Evolutionary conservation across 2,329 filamentous ascomycete genomes (phyloP).

Genomic region (Calonectria honghensis): DNA sequence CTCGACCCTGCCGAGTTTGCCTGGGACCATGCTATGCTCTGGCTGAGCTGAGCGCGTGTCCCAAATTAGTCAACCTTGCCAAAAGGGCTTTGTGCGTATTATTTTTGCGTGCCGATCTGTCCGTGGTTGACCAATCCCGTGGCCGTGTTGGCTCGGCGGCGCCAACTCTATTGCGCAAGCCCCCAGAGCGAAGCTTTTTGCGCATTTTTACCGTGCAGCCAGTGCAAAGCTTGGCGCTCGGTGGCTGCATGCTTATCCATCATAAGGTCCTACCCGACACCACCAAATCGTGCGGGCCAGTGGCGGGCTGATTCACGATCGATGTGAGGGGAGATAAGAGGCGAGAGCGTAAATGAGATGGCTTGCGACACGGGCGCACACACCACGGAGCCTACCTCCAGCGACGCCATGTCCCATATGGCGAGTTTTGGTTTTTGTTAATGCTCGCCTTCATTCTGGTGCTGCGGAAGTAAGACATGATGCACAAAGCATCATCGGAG

Average conservation of each 20-base stretch:
- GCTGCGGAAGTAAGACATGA: not conserved
- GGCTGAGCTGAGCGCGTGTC: constrained; percentile 23
- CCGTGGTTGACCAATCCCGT: constrained; percentile 47
- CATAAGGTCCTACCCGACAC: constrained; percentile 45
- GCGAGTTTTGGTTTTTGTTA: not conserved
- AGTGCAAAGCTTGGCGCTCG: constrained; percentile 54
- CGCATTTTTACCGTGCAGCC: constrained; percentile 55
- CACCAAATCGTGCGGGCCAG: constrained; percentile 29
- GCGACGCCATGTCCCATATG: not conserved
- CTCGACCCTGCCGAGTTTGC: constrained; percentile 32
- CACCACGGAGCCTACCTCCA: not conserved
- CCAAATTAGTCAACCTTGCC: constrained; percentile 31
- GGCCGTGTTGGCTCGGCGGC: constrained; percentile 45
- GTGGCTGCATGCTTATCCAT: constrained; percentile 56
- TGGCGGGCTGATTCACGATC: constrained; percentile 20
- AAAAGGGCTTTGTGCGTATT: constrained; percentile 15
- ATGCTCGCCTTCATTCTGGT: not conserved
- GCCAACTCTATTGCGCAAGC: constrained; percentile 47
- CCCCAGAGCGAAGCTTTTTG: constrained; percentile 52
- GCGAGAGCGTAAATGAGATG: constrained; percentile 15
- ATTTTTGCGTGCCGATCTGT: constrained; percentile 53
- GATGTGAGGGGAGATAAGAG: constrained; percentile 24
- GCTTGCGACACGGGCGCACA: not conserved
- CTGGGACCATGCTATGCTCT: constrained; percentile 37
- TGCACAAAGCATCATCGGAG: constrained; percentile 21